A percentile compares a stretch with the other conserved stretches of the same genome.
These are phyloP conservation scores for Sapria himalayana DNA, from an alignment of 345 rosid species.

Conservation along the genomic window DNA sequence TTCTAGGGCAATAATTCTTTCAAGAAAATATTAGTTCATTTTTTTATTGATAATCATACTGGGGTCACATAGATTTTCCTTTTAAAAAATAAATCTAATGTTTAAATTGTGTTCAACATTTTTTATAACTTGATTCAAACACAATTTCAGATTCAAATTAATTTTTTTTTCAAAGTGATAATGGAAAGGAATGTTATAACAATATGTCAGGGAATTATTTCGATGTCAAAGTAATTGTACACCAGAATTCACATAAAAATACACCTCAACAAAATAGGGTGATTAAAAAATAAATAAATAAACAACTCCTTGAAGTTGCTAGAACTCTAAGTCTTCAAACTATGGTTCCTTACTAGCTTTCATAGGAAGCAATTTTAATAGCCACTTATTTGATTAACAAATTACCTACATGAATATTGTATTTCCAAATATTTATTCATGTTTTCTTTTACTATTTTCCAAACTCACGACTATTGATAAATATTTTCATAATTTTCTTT, in stretches of 20 bases:
- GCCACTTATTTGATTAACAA: background rate
- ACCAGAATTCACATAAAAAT: background rate
- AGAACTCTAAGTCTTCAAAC: too few relatives aligned
- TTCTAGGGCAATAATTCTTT: too few relatives aligned
- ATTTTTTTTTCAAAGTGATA: background rate
- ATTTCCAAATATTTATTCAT: background rate
- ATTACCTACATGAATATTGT: background rate
- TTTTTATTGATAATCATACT: background rate
- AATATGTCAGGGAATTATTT: too few relatives aligned
- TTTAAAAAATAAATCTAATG: background rate
- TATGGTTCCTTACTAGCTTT: too few relatives aligned
- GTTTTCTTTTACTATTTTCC: background rate
- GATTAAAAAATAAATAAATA: background rate
- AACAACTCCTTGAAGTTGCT: too few relatives aligned
- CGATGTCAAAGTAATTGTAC: too few relatives aligned
- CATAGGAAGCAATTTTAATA: too few relatives aligned
- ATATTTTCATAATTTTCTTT: too few relatives aligned
- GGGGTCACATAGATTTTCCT: background rate
- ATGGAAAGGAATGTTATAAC: background rate
- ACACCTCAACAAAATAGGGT: background rate
- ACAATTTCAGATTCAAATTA: background rate
- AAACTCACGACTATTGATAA: too few relatives aligned
- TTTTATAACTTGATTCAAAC: background rate
- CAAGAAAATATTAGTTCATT: too few relatives aligned
- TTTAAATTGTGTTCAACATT: background rate